Percentiles rank a stretch among this genome's conserved stretches.
Conservation (phyloP, 148 eudicot genomes). For the Tetragonia tetragonoides region DNA sequence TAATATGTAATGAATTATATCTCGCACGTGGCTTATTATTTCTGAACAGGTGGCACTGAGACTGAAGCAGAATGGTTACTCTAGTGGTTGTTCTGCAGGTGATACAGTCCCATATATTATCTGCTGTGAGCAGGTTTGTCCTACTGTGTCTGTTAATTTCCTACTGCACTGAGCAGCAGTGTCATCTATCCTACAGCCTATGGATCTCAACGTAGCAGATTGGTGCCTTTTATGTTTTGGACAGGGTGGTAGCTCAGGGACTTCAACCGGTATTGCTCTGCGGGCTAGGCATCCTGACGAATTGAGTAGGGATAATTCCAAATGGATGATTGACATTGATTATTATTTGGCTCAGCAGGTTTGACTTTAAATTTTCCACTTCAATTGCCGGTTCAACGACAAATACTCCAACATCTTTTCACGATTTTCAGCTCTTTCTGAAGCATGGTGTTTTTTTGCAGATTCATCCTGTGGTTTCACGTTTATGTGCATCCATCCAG, state of each 20-base stretch:
- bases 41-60: constrained; percentile 79
- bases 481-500: constrained; percentile 95
- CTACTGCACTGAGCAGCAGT: not conserved
- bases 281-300: constrained; percentile 99
- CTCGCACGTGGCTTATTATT: not conserved
- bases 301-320: constrained; percentile 61
- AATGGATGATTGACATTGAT: constrained; percentile 91
- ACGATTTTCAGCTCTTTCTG: constrained; percentile 14
- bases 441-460: constrained; percentile 33
- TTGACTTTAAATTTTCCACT: constrained; percentile 14
- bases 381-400: not conserved
- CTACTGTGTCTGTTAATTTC: constrained; percentile 10
- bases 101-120: constrained; percentile 98
- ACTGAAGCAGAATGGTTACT: constrained; percentile 70
- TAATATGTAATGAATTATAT: not conserved
- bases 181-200: not conserved
- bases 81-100: constrained; percentile 87
- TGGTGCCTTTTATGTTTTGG: not conserved
- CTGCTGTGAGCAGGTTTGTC: constrained; percentile 86
- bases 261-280: constrained; percentile 82
- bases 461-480: constrained; percentile 98
- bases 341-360: constrained; percentile 99
- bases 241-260: constrained; percentile 62
- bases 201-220: not conserved
- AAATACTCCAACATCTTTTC: not conserved